phyloP scores from a whole-genome alignment of 192 early-diverging fungal genomes.

The Coemansia sp. region DNA sequence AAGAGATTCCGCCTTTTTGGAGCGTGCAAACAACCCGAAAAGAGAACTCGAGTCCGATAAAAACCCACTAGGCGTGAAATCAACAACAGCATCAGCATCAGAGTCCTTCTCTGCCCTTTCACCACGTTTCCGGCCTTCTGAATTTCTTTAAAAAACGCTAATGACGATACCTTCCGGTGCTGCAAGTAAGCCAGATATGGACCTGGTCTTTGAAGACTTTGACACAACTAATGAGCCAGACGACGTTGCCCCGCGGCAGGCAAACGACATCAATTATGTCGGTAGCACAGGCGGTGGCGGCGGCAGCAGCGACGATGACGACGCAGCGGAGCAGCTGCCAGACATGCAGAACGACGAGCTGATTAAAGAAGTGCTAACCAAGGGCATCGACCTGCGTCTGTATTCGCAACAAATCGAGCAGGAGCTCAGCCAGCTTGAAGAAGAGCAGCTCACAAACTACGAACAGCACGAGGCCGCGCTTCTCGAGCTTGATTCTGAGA shows the following conservation, averaged over 20 bases:
- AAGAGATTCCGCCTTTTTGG: too few relatives aligned
- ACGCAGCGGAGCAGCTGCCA: conserved; percentile 9
- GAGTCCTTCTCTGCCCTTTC: not conserved
- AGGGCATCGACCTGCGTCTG: conserved; percentile 83
- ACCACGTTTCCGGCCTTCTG: not conserved
- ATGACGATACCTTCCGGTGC: not conserved
- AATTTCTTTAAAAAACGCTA: not conserved
- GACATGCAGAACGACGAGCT: conserved; percentile 83
- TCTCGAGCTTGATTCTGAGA: conserved; percentile 45
- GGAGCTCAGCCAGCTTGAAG: conserved; percentile 68
- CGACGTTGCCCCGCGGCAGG: not conserved
- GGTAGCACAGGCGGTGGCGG: not conserved
- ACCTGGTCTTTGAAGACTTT: conserved; percentile 44
- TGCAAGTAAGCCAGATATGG: conserved; percentile 1
- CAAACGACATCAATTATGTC: not conserved
- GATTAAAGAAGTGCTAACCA: conserved; percentile 71
- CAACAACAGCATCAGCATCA: too few relatives aligned
- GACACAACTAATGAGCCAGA: conserved; percentile 35
- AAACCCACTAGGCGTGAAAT: not conserved
- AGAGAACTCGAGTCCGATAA: too few relatives aligned
- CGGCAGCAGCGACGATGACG: conserved; percentile 7
- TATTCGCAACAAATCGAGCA: conserved; percentile 76
- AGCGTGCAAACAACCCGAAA: too few relatives aligned
- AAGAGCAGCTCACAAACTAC: conserved; percentile 58
- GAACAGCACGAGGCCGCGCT: conserved; percentile 36